Conservation (phyloP, 2,329 filamentous ascomycete genomes). For the Penicillium brasilianum region DNA sequence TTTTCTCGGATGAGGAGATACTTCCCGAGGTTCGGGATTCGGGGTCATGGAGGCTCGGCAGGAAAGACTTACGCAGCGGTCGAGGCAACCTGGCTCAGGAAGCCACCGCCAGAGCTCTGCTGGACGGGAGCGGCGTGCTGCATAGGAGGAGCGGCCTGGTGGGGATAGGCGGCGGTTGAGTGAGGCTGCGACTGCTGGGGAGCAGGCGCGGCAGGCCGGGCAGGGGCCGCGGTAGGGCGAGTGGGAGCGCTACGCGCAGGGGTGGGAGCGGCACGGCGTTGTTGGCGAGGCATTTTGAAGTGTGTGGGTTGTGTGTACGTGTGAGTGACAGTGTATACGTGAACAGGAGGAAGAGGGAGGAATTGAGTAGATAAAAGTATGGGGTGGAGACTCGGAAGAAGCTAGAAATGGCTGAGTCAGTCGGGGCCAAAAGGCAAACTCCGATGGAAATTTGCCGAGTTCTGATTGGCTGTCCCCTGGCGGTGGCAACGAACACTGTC, state of each 20-base stretch:
- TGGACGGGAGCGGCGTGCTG: conserved; percentile 44
- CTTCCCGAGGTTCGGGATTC: neutral
- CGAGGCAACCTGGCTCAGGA: conserved; percentile 96
- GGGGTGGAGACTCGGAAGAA: conserved; percentile 35
- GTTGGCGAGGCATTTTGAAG: conserved; percentile 75
- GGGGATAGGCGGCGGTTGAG: conserved; percentile 64
- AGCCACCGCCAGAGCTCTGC: conserved; percentile 72
- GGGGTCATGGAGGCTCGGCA: neutral
- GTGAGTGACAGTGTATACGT: conserved; percentile 8
- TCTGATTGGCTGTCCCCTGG: conserved; percentile 2
- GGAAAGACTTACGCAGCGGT: conserved; percentile 83
- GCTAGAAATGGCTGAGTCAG: conserved; percentile 36
- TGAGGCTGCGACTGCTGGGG: conserved; percentile 69
- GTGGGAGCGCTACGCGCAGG: conserved; percentile 62
- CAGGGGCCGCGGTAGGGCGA: conserved; percentile 68
- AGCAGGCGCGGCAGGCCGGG: conserved; percentile 59
- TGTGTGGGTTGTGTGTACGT: conserved; percentile 21
- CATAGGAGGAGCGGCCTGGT: conserved; percentile 57
- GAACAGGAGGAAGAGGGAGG: conserved; percentile 17
- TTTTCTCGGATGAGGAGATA: conserved; percentile 14
- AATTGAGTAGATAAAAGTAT: conserved; percentile 27
- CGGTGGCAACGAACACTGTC: neutral
- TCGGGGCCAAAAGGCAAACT: conserved; percentile 22
- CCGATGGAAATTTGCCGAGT: conserved; percentile 13
- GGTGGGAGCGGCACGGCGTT: conserved; percentile 64